Base-by-base conservation (phyloP, 2,329 filamentous ascomycete species). In the Elsinoe australis region DNA sequence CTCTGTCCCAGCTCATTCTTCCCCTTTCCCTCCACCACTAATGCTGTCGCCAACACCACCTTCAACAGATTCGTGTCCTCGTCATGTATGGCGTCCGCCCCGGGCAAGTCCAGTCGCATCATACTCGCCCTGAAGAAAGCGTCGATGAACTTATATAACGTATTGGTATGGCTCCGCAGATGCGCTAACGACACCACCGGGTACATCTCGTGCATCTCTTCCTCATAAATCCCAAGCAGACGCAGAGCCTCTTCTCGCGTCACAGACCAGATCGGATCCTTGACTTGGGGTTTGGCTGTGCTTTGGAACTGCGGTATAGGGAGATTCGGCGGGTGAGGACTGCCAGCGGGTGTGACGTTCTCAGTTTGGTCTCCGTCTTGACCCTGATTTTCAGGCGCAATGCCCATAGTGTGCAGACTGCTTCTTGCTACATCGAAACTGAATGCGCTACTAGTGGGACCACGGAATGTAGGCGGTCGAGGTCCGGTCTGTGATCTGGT, bases 131-230 rank as follows among this genome's bases (percentile, higher is more conserved):
- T 68, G 21, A 72, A 64, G 12, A 79, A 79, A 22, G 80, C 76
- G 55, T 88, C 84, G 60, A 92, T 80, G 62, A 86, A 92, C 0
- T 77, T 72, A 49, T 82, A 82, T 1, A 95, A 69, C 51, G 75
- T 73, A 53, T 77, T 80, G 5, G 82, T 81, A 61, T 94, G 85
- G 4, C 72, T 70, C 29, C 85, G 80, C 31, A 94, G 70, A 33
- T 74, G 74, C 33, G 84, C 78, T 28, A 94, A 83, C 55, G 86
- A 78, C 38, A 94, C 65, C 3, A 95, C 78, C 0, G 90, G 90
- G 62, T 94, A 95, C 87, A 95, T 94, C 58, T 90, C 78, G 34
- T 87, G 87, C 58, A 94, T 82, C 62, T 95, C 89, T 58, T 95
- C 88, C 55, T 94, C 85, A 60, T 92, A 90, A 0, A 94, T 71